Conservation (phyloP, 306 rosid species). For the Corylus heterophylla region DNA sequence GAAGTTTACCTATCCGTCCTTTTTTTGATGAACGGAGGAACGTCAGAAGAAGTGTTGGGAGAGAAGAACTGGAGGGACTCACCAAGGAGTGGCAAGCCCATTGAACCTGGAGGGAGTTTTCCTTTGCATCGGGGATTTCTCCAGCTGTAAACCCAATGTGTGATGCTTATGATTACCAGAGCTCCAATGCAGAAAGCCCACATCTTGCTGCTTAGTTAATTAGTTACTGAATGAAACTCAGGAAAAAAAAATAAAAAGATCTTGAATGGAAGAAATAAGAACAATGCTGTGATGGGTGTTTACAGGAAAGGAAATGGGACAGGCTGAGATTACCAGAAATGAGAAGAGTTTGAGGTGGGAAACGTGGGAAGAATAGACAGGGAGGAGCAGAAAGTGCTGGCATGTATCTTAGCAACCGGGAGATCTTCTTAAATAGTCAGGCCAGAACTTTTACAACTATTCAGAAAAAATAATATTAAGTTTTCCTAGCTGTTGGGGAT, state of each 20-base stretch:
- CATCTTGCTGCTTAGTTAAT: conserved; percentile 42
- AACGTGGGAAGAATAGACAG: conserved; percentile 53
- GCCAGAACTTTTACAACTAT: conserved; percentile 33
- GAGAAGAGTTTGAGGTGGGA: conserved; percentile 30
- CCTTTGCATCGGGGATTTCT: conserved; percentile 81
- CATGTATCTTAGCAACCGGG: conserved; percentile 54
- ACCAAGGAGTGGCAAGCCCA: conserved; percentile 94
- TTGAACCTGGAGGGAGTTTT: conserved; percentile 96
- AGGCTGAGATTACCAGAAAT: conserved; percentile 23
- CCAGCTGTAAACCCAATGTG: conserved; percentile 85
- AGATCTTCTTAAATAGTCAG: conserved; percentile 76
- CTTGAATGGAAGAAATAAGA: conserved; percentile 23
- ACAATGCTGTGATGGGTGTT: conserved; percentile 28
- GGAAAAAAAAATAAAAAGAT: conserved; percentile 9
- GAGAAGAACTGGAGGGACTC: conserved; percentile 88
- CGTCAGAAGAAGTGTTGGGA: conserved; percentile 69
- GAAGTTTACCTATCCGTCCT: conserved; percentile 71
- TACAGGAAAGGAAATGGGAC: conserved; percentile 26
- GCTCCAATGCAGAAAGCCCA: conserved; percentile 62
- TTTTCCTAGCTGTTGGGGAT: conserved; percentile 72
- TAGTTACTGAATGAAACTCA: conserved; percentile 4
- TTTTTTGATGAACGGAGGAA: conserved; percentile 86
- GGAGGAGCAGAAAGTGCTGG: conserved; percentile 66
- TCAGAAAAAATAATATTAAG: conserved; percentile 50
- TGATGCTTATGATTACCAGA: conserved; percentile 51